A percentile compares a stretch with the other conserved stretches of the same genome.
phyloP scores from a whole-genome alignment of 2,329 filamentous ascomycete species.

The Fusarium transvaalense region DNA sequence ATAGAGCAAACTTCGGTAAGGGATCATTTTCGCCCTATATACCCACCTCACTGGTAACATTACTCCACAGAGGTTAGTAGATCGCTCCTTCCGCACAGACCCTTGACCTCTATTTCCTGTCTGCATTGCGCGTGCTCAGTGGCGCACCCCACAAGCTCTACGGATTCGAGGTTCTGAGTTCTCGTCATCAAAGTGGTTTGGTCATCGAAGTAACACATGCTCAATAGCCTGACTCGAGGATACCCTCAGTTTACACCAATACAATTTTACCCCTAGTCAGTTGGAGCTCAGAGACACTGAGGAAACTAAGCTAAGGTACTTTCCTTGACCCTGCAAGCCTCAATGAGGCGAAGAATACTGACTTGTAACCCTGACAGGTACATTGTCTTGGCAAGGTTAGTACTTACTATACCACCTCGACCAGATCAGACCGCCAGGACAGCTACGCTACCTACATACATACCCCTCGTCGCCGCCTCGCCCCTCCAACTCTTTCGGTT shows the following conservation, averaged over 20 bases:
- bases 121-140: conserved; percentile 41
- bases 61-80: conserved; percentile 40
- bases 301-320: conserved; percentile 21
- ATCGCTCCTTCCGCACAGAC: conserved; percentile 45
- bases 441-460: not conserved
- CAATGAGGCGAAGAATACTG: conserved; percentile 9
- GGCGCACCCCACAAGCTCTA: conserved; percentile 40
- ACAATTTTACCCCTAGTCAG: conserved; percentile 4
- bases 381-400: not conserved
- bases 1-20: not conserved
- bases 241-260: conserved; percentile 4
- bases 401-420: too few relatives aligned
- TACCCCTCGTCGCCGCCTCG: conserved; percentile 17
- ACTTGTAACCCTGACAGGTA: conserved; percentile 6
- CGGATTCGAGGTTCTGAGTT: conserved; percentile 10
- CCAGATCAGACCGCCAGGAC: conserved; percentile 5
- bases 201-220: conserved; percentile 25
- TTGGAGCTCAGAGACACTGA: conserved; percentile 7
- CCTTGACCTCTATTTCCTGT: conserved; percentile 31
- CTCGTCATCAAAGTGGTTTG: conserved; percentile 22
- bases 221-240: conserved; percentile 14
- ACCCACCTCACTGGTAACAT: conserved; percentile 39
- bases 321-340: conserved; percentile 24
- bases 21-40: conserved; percentile 9
- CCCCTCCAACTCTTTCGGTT: conserved; percentile 13